Evolutionary conservation across 2,329 filamentous ascomycete genomes (phyloP).

Genomic region (Colletotrichum phormii): DNA sequence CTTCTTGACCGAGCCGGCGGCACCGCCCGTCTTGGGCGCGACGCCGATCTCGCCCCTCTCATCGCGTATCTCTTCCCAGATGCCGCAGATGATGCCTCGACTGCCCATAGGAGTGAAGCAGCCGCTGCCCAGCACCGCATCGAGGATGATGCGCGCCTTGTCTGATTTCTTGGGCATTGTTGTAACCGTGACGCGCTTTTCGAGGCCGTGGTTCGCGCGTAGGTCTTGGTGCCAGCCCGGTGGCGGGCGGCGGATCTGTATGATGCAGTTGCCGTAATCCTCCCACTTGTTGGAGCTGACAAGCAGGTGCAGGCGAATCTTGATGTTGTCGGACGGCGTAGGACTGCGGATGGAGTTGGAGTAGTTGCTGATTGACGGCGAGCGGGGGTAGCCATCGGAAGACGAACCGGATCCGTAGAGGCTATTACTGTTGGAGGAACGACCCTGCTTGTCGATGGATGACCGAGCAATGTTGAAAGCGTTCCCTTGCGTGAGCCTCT

Average conservation of each 20-base stretch:
- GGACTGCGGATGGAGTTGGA: conserved; percentile 63
- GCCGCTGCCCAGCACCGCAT: conserved; percentile 85
- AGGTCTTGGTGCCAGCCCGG: conserved; percentile 69
- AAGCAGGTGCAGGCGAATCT: conserved; percentile 87
- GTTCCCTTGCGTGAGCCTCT: conserved; percentile 77
- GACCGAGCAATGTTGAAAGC: conserved; percentile 86
- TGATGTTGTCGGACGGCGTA: conserved; percentile 80
- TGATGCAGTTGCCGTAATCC: conserved; percentile 85
- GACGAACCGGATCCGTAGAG: conserved; percentile 71
- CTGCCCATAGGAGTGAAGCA: conserved; percentile 87
- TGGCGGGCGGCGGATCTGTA: conserved; percentile 85
- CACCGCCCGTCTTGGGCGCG: conserved; percentile 62
- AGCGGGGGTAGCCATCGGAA: conserved; percentile 61
- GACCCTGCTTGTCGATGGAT: conserved; percentile 70
- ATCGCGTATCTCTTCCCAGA: conserved; percentile 83
- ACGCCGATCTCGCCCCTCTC: conserved; percentile 67
- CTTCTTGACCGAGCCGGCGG: conserved; percentile 68
- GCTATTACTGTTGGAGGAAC: conserved; percentile 66
- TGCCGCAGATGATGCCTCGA: conserved; percentile 87
- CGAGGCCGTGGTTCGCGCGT: conserved; percentile 72
- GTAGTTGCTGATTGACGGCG: conserved; percentile 68
- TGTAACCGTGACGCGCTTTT: conserved; percentile 87
- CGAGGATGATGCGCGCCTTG: conserved; percentile 74
- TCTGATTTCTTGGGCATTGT: conserved; percentile 74
- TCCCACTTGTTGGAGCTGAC: conserved; percentile 86